A percentile compares a stretch with the other conserved stretches of the same genome.
Conservation (phyloP, 2,329 filamentous ascomycete species). For the Fusarium graminum region DNA sequence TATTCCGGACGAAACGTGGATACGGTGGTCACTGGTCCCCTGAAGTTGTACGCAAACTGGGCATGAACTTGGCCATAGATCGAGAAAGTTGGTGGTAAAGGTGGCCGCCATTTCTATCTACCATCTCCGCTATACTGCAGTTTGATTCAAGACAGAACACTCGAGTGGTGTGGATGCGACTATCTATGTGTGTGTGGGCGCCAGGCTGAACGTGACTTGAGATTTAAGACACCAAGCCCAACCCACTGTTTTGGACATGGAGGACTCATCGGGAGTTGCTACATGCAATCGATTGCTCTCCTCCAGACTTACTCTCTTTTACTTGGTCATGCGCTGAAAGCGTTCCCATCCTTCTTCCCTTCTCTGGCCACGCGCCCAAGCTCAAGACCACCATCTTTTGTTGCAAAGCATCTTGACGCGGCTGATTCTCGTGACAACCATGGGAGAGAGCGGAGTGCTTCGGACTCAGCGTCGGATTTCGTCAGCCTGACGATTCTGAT, state of each 20-base stretch:
- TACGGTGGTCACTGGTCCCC: conserved; percentile 37
- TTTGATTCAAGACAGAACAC: conserved; percentile 33
- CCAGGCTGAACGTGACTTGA: conserved; percentile 55
- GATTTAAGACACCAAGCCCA: conserved; percentile 55
- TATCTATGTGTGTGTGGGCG: conserved; percentile 31
- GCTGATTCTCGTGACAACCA: conserved; percentile 18
- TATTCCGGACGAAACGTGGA: conserved; percentile 39
- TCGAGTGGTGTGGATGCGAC: conserved; percentile 34
- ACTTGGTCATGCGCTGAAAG: conserved; percentile 42
- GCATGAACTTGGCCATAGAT: conserved; percentile 33
- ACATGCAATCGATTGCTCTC: conserved; percentile 47
- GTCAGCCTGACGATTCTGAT: conserved; percentile 26
- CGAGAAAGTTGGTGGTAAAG: conserved; percentile 39
- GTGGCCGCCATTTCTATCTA: conserved; percentile 33
- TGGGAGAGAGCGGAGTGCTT: conserved; percentile 7
- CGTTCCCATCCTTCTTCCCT: conserved; percentile 36
- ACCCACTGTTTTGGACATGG: conserved; percentile 44
- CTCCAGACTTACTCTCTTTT: conserved; percentile 31
- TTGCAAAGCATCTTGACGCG: conserved; percentile 28
- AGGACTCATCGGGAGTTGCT: conserved; percentile 47
- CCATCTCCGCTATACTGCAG: conserved; percentile 27
- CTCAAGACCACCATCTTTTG: conserved; percentile 38
- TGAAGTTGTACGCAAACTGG: conserved; percentile 23
- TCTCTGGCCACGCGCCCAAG: conserved; percentile 45
- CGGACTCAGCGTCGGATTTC: conserved; percentile 19